Conservation (phyloP, 352 stramenopile genomes). For the Globisporangium carolinianum region DNA sequence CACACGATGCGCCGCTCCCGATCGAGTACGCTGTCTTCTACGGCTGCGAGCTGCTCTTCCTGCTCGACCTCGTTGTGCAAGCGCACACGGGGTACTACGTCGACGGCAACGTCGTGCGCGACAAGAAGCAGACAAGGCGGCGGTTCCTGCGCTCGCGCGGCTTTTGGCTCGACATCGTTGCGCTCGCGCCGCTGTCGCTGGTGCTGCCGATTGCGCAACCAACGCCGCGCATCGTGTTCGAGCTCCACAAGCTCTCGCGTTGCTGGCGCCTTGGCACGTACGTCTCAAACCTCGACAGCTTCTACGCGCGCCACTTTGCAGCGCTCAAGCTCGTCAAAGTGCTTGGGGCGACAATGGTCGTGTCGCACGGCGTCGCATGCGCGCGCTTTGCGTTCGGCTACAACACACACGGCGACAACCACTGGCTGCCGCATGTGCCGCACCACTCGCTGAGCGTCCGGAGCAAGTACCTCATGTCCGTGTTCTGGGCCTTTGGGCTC, state of each 20-base stretch:
- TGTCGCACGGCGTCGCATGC: constrained; percentile 50
- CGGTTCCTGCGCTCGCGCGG: constrained; percentile 34
- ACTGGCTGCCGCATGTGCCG: constrained; percentile 16
- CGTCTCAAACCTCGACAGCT: constrained; percentile 39
- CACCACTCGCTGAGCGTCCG: constrained; percentile 5
- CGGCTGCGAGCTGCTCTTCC: constrained; percentile 32
- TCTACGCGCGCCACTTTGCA: constrained; percentile 49
- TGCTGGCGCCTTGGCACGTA: constrained; percentile 36
- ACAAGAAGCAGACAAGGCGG: constrained; percentile 25
- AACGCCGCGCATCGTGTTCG: constrained; percentile 12
- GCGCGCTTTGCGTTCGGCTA: constrained; percentile 30
- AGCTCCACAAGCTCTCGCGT: constrained; percentile 47
- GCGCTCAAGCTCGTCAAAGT: constrained; percentile 46
- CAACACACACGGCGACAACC: constrained; percentile 8
- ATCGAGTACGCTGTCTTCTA: not conserved
- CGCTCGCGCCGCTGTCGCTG: constrained; percentile 35
- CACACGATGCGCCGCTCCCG: not conserved
- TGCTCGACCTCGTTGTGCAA: constrained; percentile 48
- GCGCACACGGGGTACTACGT: constrained; percentile 56
- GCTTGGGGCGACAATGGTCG: constrained; percentile 21
- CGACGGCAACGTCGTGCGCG: constrained; percentile 36
- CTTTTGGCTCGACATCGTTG: constrained; percentile 37
- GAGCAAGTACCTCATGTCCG: constrained; percentile 24
- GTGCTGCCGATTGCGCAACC: constrained; percentile 10
- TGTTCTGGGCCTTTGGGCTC: constrained; percentile 54